Base-by-base conservation (phyloP, 1,284 basidiomycete species). In the Peniophora sp. region DNA sequence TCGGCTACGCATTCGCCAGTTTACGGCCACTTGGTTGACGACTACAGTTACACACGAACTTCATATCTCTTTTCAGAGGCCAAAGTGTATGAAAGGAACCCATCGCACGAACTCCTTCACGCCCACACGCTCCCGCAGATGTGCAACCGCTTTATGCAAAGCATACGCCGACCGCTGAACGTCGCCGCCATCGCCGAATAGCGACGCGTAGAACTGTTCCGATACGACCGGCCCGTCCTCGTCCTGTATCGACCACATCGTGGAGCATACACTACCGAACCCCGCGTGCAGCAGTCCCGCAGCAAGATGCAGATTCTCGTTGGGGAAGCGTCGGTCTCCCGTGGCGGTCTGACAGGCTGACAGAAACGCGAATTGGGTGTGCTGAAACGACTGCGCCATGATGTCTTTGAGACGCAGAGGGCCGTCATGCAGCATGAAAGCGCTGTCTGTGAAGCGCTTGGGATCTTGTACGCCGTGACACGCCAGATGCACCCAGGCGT, bases 321-420 rank as follows among this genome's bases (percentile, higher is more conserved):
- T 20, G 3, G 43, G 22, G 10, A 23, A 24, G n/a, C 23, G 18
- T 20, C 22, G n/a, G 20, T 45, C 43, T 3, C 43, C 43, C 9
- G 43, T 45, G 43, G 43, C 43, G 12, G 43, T 45, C 23, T 45
- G 43, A 20, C 43, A 45, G 6, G 43, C 43, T 10, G 43, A 45
- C n/a, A 45, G 20, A 9, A 45, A 20, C n/a, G 43, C 43, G 23
- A 45, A n/a, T 9, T 15, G 20, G 6, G 43, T 22, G 20, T 24
- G 23, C 23, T 20, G 20, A 20, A 23, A 22, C 9, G 18, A 22
- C 20, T 45, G 12, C 43, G 10, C 14, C 20, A 45, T 24, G 43
- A 45, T 45, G 23, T 45, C 43, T 10, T 20, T 9, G 23, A 45
- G 43, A 10, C 14, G 20, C 20, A 45, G 20, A 15, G 17, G 9